phyloP scores from a whole-genome alignment of 768 basidiomycete species.

The Roridomyces roridus region DNA sequence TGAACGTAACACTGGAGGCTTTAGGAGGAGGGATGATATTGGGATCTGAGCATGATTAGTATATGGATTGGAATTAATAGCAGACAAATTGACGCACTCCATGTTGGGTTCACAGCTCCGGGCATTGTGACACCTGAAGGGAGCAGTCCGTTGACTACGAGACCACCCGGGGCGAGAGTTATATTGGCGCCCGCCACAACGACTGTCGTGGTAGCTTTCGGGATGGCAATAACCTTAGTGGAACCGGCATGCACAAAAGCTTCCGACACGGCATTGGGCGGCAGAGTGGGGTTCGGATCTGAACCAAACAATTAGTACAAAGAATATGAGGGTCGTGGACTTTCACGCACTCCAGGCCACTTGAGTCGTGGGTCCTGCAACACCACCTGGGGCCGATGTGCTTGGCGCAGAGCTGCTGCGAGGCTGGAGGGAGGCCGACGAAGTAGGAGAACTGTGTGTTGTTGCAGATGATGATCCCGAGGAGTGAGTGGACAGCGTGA shows the following conservation, averaged over 20 bases:
- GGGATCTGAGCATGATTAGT: not conserved
- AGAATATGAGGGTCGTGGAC: too few species aligned
- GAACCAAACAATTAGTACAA: too few species aligned
- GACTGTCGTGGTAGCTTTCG: not conserved
- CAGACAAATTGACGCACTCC: not conserved
- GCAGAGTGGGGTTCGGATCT: conserved; percentile 10
- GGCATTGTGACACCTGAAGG: not conserved
- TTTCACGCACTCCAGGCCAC: too few species aligned
- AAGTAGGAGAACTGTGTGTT: too few species aligned
- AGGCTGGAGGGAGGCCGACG: too few species aligned
- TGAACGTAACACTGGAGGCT: not conserved
- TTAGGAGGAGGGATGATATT: not conserved
- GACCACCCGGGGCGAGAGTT: conserved; percentile 8
- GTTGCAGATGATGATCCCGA: too few species aligned
- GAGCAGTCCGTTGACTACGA: not conserved
- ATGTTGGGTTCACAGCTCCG: conserved; percentile 5
- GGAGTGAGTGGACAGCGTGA: too few species aligned
- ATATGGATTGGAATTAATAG: too few species aligned
- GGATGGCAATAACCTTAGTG: not conserved
- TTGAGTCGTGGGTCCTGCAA: too few species aligned
- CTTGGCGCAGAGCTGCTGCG: too few species aligned
- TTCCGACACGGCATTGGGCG: not conserved
- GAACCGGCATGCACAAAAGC: not conserved
- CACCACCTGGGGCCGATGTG: too few species aligned
- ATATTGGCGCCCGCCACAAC: not conserved